phyloP scores from a whole-genome alignment of 345 rosid species.

The Turritis glabra region DNA sequence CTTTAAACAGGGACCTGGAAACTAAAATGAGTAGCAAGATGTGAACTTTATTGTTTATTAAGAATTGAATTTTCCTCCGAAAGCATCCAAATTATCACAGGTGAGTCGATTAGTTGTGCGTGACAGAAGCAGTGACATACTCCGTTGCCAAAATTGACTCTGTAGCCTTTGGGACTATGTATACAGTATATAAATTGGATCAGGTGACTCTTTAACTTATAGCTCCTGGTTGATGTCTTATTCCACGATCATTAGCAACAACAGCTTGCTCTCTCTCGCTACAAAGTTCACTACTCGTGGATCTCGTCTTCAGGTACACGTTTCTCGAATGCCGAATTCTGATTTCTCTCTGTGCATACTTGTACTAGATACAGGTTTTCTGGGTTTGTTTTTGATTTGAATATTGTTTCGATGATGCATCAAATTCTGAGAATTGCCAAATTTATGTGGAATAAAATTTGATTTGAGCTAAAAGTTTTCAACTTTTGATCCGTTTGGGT shows the following conservation, averaged over 20 bases:
- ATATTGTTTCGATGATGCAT: background rate
- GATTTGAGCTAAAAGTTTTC: constrained; percentile 15
- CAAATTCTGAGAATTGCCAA: background rate
- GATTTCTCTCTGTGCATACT: background rate
- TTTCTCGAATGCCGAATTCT: background rate
- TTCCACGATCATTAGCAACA: constrained; percentile 23
- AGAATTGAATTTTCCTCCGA: background rate
- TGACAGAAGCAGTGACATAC: constrained; percentile 38
- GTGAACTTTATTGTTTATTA: background rate
- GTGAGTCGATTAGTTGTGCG: constrained; percentile 10
- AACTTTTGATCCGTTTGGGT: constrained; percentile 18
- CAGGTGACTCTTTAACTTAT: background rate
- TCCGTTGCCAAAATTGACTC: constrained; percentile 23
- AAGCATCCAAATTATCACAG: constrained; percentile 4
- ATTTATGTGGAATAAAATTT: background rate
- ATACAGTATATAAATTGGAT: constrained; percentile 16
- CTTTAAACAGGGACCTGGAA: background rate
- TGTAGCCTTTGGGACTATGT: background rate
- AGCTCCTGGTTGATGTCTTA: constrained; percentile 31
- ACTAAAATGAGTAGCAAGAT: background rate
- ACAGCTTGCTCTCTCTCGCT: constrained; percentile 28
- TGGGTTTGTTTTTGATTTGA: background rate
- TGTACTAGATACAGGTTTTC: background rate
- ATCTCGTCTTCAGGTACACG: constrained; percentile 38
- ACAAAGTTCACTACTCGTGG: constrained; percentile 23